phyloP scores from a whole-genome alignment of 495 filamentous ascomycete genomes.

The Trichocladium uniseriatum region DNA sequence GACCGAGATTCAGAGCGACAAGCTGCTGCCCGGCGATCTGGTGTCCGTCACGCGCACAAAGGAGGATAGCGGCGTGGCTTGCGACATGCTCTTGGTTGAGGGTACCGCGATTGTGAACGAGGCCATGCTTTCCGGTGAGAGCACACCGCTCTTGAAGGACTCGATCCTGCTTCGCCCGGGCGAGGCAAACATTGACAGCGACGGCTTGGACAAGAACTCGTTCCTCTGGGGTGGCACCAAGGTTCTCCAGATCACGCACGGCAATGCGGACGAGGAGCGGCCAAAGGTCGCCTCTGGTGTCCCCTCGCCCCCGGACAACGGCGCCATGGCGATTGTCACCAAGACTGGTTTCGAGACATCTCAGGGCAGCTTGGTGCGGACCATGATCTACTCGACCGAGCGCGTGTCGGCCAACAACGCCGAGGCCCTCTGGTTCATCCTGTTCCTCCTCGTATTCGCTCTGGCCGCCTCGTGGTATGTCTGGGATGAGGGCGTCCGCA shows the following conservation, averaged over 20 bases:
- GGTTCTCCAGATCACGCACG: conserved; percentile 88
- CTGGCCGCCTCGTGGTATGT: conserved; percentile 99
- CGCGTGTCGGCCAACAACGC: conserved; percentile 95
- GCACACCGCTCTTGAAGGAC: conserved; percentile 92
- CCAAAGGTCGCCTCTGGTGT: conserved; percentile 65
- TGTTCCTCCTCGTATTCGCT: conserved; percentile 93
- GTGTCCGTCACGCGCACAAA: conserved; percentile 92
- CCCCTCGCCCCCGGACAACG: conserved; percentile 69
- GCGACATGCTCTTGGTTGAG: conserved; percentile 91
- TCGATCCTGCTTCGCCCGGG: conserved; percentile 85
- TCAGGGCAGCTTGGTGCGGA: conserved; percentile 92
- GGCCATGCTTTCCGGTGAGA: conserved; percentile 97
- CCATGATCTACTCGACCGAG: conserved; percentile 99
- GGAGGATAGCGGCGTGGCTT: conserved; percentile 93
- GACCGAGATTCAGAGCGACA: conserved; percentile 84
- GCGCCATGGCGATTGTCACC: conserved; percentile 85
- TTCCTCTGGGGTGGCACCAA: conserved; percentile 97
- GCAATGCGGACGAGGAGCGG: conserved; percentile 61
- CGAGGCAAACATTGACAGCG: conserved; percentile 76
- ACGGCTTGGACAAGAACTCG: conserved; percentile 90
- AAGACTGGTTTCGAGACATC: conserved; percentile 99
- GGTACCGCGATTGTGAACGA: conserved; percentile 98
- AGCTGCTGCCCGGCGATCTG: conserved; percentile 90
- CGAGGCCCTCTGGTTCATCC: conserved; percentile 90
- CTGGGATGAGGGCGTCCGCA: conserved; percentile 88